These are phyloP conservation scores for Iberis pinnata DNA, from an alignment of 345 rosid genomes.

Conservation along the genomic window DNA sequence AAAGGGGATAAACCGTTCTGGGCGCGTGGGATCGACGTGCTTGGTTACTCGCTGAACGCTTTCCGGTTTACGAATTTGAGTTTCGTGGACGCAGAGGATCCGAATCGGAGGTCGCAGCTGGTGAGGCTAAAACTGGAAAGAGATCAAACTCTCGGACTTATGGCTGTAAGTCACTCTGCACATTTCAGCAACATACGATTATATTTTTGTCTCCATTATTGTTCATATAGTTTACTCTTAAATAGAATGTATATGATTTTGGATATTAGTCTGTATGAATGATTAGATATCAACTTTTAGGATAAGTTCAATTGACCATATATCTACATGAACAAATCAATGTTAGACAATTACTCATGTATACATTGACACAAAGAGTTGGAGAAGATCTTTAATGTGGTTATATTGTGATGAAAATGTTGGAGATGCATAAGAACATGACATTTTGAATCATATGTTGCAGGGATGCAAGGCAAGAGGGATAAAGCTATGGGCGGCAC, in stretches of 20 bases:
- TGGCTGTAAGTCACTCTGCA: slow-evolving; percentile 47
- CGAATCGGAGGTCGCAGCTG: slow-evolving; percentile 44
- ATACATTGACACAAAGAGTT: background rate
- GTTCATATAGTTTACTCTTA: background rate
- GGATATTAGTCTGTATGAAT: too few species aligned
- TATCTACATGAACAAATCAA: too few species aligned
- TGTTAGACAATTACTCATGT: too few species aligned
- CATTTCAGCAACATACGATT: too few species aligned
- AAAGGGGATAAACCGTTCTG: slow-evolving; percentile 67
- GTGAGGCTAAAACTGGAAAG: slow-evolving; percentile 44
- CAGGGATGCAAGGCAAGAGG: slow-evolving; percentile 59
- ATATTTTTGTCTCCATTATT: too few species aligned
- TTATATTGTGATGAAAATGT: background rate
- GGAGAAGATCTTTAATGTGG: background rate
- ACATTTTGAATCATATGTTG: slow-evolving; percentile 9
- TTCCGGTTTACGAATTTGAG: slow-evolving; percentile 53
- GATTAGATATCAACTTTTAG: too few species aligned
- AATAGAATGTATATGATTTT: background rate
- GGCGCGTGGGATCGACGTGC: slow-evolving; percentile 83
- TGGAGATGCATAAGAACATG: background rate
- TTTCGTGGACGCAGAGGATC: slow-evolving; percentile 39
- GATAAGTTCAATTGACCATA: too few species aligned
- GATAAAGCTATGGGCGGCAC: slow-evolving; percentile 51
- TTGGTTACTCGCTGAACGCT: slow-evolving; percentile 83
- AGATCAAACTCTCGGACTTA: slow-evolving; percentile 43